Evolutionary conservation across 805 yeast genomes (phyloP), one percentile per base, ranked within the genome.

Genomic region (Yamadazyma laniorum): DNA sequence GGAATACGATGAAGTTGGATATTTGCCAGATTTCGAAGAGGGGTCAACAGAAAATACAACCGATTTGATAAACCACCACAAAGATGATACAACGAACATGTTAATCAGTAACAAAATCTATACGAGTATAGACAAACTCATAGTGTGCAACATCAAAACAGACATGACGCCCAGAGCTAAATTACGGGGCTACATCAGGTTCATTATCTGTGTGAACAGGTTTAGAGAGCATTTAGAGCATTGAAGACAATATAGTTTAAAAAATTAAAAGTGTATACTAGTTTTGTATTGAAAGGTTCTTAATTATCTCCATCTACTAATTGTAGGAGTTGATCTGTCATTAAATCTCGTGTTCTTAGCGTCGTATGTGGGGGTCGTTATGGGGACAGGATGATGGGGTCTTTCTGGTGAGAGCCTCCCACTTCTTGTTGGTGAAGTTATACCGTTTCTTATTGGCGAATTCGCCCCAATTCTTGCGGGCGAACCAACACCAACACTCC

Each of bases 161-260:
- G 18, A 31, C 16, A 15, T 3, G 3, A 33, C 29, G 6, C 42
- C 42, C 12, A 38, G 25, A 38, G 30, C 30, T 12, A 32, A 23
- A 14, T 16, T 39, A 3, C 16, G 35, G 32, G 43, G 31, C 25
- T 39, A 39, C 25, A 34, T 39, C 9, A 17, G 42, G 28, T 38
- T 38, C 37, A 38, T 38, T 11, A 33, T 38, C 14, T 38, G 42
- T 29, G 37, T 38, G n/a, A 38, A 38, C 33, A 28, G 42, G 21
- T 38, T 38, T 25, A 29, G 23, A 28, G 12, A 23, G 21, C 22
- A 18, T 13, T 33, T 32, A 16, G 18, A n/a, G n/a, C n/a, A n/a
- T n/a, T n/a, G 16, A 7, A 16, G 18, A 19, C 34, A 31, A 21
- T 21, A n/a, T n/a, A n/a, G n/a, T n/a, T n/a, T n/a, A n/a, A n/a